Evolutionary conservation across 257 asterid species (phyloP), one percentile per base, ranked within the genome.

Genomic region (Ligustrum vulgare): DNA sequence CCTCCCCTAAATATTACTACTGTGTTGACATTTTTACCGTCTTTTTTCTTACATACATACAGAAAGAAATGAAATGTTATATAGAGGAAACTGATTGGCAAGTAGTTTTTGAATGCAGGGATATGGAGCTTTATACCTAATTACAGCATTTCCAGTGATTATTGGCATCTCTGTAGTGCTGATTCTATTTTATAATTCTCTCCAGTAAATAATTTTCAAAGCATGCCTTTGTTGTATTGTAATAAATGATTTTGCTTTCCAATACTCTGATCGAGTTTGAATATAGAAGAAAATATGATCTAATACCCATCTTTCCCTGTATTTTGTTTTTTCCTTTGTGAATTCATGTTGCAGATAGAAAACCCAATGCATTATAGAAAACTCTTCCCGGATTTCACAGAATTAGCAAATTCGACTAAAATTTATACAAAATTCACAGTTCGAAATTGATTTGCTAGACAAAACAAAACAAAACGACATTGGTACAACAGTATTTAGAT

Each of bases 71-170:
- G 63, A 54, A 41, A 41, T 5, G 63, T 54, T 54, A 54, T 10
- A 12, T 16, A n/a, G 8, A 13, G n/a, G 60, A 49, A 49, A 39
- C 71, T 73, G 64, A 73, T 63, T 15, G 33, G 63, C 60, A 49
- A 6, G 36, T 54, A 65, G 45, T 18, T 64, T 12, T 58, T 65
- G 69, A 10, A 69, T 33, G 87, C 93, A 90, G 97, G 97, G 99
- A 80, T 89, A 84, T 70, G 98, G 97, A 82, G 98, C 98, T 80
- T 90, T 91, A 67, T 92, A 92, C 88, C 81, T 94, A 92, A 86
- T 94, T 45, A 86, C 97, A 2, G 98, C 94, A 67, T 87, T 91
- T 80, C 98, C 98, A 28, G 86, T 92, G 75, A 91, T 91, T 70
- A 92, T 86, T 70, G 98, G 97, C 36, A 83, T 93, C 81, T 91